Percentiles rank a stretch among this genome's conserved stretches.
Conservation (phyloP, 2,329 filamentous ascomycete species). For the Calonectria honghensis region DNA sequence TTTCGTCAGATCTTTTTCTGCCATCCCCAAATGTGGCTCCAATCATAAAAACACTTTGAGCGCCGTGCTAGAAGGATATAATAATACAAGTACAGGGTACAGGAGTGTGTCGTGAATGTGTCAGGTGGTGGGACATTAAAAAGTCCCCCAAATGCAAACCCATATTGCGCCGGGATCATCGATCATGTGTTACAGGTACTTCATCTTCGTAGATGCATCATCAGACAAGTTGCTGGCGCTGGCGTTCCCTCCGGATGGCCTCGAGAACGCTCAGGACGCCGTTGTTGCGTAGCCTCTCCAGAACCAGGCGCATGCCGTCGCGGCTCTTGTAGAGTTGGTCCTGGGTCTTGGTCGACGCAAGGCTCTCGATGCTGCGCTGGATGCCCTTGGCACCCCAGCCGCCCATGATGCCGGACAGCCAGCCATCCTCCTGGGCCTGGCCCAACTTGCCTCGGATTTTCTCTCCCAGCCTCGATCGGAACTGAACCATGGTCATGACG, state of each 20-base stretch:
- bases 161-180: slow-evolving; percentile 48
- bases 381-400: slow-evolving; percentile 82
- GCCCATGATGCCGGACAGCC: slow-evolving; percentile 72
- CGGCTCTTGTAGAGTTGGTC: slow-evolving; percentile 87
- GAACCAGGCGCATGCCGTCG: slow-evolving; percentile 88
- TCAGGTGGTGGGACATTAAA: slow-evolving; percentile 35
- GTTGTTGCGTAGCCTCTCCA: slow-evolving; percentile 79
- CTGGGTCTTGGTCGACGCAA: slow-evolving; percentile 85
- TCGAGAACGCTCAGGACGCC: slow-evolving; percentile 76
- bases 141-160: slow-evolving; percentile 37
- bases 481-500: slow-evolving; percentile 83
- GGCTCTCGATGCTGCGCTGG: slow-evolving; percentile 85
- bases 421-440: slow-evolving; percentile 67
- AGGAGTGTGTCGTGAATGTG: slow-evolving; percentile 40
- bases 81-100: slow-evolving; percentile 59
- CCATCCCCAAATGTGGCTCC: slow-evolving; percentile 41
- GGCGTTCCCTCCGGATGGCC: slow-evolving; percentile 68
- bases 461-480: slow-evolving; percentile 83
- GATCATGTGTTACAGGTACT: slow-evolving; percentile 53
- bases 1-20: slow-evolving; percentile 39
- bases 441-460: slow-evolving; percentile 75
- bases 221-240: slow-evolving; percentile 56
- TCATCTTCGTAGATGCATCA: slow-evolving; percentile 41
- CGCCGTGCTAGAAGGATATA: slow-evolving; percentile 60
- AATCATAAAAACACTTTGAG: slow-evolving; percentile 54